Base-by-base conservation (phyloP, 2,329 filamentous ascomycete genomes). In the Talaromyces sp. region DNA sequence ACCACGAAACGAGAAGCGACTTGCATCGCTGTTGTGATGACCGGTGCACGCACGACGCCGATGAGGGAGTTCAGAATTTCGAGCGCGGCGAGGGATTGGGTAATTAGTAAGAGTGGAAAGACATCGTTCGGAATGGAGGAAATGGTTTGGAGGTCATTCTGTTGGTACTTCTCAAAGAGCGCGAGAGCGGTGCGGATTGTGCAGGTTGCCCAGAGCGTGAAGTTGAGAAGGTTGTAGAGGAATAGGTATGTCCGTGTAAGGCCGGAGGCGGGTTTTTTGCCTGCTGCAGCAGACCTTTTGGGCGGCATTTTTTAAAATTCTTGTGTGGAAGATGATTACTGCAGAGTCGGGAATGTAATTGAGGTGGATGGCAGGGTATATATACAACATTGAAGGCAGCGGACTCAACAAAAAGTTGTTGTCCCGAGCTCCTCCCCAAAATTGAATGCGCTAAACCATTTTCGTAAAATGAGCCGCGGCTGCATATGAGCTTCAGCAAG, bases 1-100 rank as follows among this genome's bases (percentile, higher is more conserved):
- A 98, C 89, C 69, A 97, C 86, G 72, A 96, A 86, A 61, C 95
- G 92, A 65, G 88, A 92, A 24, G 90, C 85, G 68, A 98, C 93
- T 79, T 99, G 95, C 88, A 97, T 93, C 43, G 86, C 78, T 6
- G 95, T 98, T 5, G 95, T 98, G 71, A 90, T 71, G 72, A 97
- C 77, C 1, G 94, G 93, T 1, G 94, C 89, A 72, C 94, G 88
- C 61, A 99, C 94, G 73, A 98, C 77, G 65, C 93, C 91, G 39
- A 91, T 77, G 0, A 91, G 76, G 58, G 91, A 90, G 80, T 98
- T 94, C 67, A 93, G 73, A 56, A 98, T 85, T 81, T 99, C 95
- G 75, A 97, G 81, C 52, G 87, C 79, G 0, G 95, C 95, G 62
- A 92, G 78, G 3, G 90, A 95, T 83, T 99, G 95, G 64, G 91